A percentile compares a stretch with the other conserved stretches of the same genome.
phyloP scores from a whole-genome alignment of 768 basidiomycete species.

The Lactarius hatsudake region DNA sequence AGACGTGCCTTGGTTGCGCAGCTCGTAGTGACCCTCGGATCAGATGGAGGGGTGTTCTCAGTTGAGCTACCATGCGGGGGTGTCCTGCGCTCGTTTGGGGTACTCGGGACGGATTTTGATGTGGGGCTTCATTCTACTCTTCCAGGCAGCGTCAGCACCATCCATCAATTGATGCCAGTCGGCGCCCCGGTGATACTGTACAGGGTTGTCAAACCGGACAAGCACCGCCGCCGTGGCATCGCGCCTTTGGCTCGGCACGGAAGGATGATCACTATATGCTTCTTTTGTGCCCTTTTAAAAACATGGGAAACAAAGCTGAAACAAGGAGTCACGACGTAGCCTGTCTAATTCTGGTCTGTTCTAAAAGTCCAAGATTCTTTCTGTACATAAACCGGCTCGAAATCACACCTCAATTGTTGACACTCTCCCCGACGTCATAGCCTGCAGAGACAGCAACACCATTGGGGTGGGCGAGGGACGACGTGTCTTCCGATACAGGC shows the following conservation, averaged over 20 bases:
- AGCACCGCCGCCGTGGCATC: background rate
- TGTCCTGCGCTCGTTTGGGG: background rate
- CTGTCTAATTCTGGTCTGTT: background rate
- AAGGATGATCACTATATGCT: background rate
- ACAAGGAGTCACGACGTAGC: background rate
- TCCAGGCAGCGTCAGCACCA: background rate
- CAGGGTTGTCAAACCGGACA: background rate
- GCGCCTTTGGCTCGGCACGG: background rate
- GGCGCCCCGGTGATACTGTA: background rate
- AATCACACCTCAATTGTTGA: conserved; percentile 1
- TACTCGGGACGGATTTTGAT: conserved; percentile 13
- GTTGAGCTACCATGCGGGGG: background rate
- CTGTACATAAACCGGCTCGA: background rate
- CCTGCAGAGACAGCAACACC: background rate
- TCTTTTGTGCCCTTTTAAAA: background rate
- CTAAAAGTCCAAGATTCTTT: background rate
- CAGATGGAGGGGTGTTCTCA: background rate
- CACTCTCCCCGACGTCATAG: conserved; percentile 11
- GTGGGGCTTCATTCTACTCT: conserved; percentile 6
- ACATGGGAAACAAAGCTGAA: background rate
- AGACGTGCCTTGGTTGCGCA: background rate
- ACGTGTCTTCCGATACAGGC: background rate
- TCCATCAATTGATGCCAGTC: background rate
- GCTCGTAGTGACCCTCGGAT: background rate
- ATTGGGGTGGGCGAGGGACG: background rate